phyloP scores from a whole-genome alignment of 2,329 filamentous ascomycete species.

The Cladosporium sphaerospermum region DNA sequence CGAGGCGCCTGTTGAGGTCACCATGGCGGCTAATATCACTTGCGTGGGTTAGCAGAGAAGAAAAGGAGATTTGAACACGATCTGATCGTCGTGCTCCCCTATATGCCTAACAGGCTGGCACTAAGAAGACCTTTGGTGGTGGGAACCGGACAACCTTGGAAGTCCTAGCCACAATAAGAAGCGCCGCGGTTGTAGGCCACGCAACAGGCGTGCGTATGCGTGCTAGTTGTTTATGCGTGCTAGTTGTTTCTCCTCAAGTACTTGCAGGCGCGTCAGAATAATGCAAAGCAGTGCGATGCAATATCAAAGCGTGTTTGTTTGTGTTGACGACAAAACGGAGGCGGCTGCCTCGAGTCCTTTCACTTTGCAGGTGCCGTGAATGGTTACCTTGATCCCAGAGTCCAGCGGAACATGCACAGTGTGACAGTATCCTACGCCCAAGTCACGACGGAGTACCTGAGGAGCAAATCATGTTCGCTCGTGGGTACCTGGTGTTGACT shows the following conservation, averaged over 20 bases:
- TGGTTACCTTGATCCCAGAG: too few species aligned
- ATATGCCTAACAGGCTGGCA: neutral
- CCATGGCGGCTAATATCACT: neutral
- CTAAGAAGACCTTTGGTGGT: neutral
- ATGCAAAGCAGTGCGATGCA: too few species aligned
- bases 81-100: neutral
- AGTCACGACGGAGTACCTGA: neutral
- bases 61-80: neutral
- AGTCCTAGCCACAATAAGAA: too few species aligned
- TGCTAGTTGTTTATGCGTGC: too few species aligned
- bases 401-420: neutral
- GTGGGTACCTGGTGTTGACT: conserved; percentile 1
- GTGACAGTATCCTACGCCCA: too few species aligned
- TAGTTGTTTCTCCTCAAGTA: too few species aligned
- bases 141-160: too few species aligned
- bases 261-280: too few species aligned
- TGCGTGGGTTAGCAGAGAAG: neutral
- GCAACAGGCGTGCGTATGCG: too few species aligned
- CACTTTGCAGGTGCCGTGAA: neutral
- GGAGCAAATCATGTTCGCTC: conserved; percentile 2
- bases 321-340: neutral
- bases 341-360: neutral
- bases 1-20: conserved; percentile 4
- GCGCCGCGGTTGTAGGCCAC: too few species aligned
- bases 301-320: too few species aligned